These are phyloP conservation scores for Malassezia cuniculi DNA, from an alignment of 1,284 basidiomycete species.

Conservation along the genomic window DNA sequence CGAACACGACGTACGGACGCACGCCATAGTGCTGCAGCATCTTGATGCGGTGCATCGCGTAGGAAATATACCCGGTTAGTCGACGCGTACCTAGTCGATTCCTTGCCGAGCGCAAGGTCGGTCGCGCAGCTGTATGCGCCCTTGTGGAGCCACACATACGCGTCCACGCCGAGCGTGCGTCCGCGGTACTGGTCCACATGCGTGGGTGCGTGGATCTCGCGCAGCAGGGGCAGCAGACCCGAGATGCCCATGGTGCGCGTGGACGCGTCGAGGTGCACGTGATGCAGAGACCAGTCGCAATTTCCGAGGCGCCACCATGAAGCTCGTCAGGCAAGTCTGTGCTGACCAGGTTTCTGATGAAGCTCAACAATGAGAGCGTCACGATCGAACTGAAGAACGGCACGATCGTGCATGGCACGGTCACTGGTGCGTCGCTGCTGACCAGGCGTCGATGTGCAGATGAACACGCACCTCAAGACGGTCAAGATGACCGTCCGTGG, in stretches of 20 bases:
- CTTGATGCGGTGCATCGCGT: conserved; percentile 81
- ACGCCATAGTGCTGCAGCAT: conserved; percentile 73
- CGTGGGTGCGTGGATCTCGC: conserved; percentile 54
- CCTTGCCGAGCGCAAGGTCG: conserved; percentile 71
- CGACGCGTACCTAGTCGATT: conserved; percentile 52
- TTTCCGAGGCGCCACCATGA: too few relatives aligned
- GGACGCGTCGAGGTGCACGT: not conserved
- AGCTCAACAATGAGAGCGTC: conserved; percentile 98
- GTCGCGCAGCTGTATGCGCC: conserved; percentile 77
- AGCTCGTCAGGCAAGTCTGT: conserved; percentile 37
- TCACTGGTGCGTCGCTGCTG: conserved; percentile 60
- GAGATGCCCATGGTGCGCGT: conserved; percentile 58
- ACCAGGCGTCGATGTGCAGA: conserved; percentile 47
- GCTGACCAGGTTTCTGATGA: conserved; percentile 78
- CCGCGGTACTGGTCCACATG: conserved; percentile 29
- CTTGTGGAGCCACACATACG: conserved; percentile 94
- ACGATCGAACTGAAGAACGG: conserved; percentile 98
- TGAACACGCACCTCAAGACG: conserved; percentile 94
- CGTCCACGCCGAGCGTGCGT: conserved; percentile 59
- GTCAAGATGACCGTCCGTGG: conserved; percentile 88
- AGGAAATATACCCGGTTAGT: conserved; percentile 61
- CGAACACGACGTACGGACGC: conserved; percentile 84
- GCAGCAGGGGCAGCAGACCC: conserved; percentile 81
- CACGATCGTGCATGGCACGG: conserved; percentile 85
- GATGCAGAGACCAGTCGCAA: not conserved